Conservation (phyloP, 805 yeast genomes). For the Candida ulmi region DNA sequence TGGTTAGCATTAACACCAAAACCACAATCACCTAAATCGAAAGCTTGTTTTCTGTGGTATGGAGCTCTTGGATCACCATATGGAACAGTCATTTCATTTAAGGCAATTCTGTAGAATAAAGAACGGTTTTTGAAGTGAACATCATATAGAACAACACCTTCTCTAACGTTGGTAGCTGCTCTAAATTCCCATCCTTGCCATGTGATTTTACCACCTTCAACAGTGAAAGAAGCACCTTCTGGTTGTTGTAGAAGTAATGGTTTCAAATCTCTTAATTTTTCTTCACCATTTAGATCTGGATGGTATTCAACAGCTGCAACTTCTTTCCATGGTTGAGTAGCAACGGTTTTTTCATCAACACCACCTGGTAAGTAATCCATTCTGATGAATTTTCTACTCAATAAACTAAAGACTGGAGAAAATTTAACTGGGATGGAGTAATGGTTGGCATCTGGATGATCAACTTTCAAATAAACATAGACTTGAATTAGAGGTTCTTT, state of each 20-base stretch:
- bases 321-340: conserved; percentile 55
- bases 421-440: conserved; percentile 70
- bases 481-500: conserved; percentile 61
- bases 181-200: conserved; percentile 88
- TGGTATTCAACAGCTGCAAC: conserved; percentile 66
- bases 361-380: conserved; percentile 75
- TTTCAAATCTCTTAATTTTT: conserved; percentile 48
- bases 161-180: conserved; percentile 65
- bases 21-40: conserved; percentile 82
- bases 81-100: conserved; percentile 85
- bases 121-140: conserved; percentile 73
- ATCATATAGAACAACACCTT: conserved; percentile 73
- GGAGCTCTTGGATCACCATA: conserved; percentile 84
- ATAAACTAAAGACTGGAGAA: conserved; percentile 65
- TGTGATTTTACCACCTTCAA: conserved; percentile 52
- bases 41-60: conserved; percentile 81
- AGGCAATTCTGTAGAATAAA: conserved; percentile 62
- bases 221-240: conserved; percentile 69
- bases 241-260: conserved; percentile 71
- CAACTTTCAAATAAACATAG: conserved; percentile 67
- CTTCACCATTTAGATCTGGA: conserved; percentile 59
- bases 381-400: conserved; percentile 55
- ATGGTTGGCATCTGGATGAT: conserved; percentile 69
- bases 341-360: conserved; percentile 47
- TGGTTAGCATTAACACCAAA: conserved; percentile 71